phyloP scores from a whole-genome alignment of 1,284 basidiomycete genomes.

The Tilletia caries region DNA sequence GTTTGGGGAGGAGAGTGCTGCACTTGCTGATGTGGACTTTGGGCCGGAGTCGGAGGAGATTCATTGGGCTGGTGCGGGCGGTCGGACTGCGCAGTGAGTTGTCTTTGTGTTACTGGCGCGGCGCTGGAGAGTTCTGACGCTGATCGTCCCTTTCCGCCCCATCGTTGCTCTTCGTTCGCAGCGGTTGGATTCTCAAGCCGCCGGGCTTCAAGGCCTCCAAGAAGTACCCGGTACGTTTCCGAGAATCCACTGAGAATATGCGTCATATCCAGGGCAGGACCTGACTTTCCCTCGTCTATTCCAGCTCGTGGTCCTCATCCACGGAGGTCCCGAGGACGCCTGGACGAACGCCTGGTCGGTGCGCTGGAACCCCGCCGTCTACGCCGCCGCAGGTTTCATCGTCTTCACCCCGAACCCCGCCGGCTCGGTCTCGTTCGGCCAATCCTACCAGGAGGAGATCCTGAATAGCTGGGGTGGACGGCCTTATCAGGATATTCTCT shows the following conservation, averaged over 20 bases:
- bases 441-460: slow-evolving; percentile 37
- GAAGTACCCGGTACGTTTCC: neutral
- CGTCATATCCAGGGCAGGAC: neutral
- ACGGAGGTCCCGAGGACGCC: slow-evolving; percentile 45
- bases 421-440: slow-evolving; percentile 39
- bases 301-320: slow-evolving; percentile 30
- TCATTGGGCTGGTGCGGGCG: slow-evolving; percentile 23
- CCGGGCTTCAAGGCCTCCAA: slow-evolving; percentile 20
- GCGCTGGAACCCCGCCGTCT: slow-evolving; percentile 41
- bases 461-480: slow-evolving; percentile 40
- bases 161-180: neutral
- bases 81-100: slow-evolving; percentile 19
- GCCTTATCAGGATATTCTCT: slow-evolving; percentile 29
- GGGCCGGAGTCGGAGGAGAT: slow-evolving; percentile 30
- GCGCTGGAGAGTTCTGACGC: too few relatives aligned
- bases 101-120: neutral
- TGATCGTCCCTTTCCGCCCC: neutral
- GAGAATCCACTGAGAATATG: neutral
- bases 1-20: slow-evolving; percentile 16
- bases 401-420: slow-evolving; percentile 38
- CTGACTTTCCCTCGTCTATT: neutral
- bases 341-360: slow-evolving; percentile 38
- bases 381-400: slow-evolving; percentile 38
- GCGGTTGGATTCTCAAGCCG: slow-evolving; percentile 31
- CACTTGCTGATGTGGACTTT: slow-evolving; percentile 25